Evolutionary conservation across 1,284 basidiomycete genomes (phyloP).

Genomic region (Cutaneotrichosporon dermatis): DNA sequence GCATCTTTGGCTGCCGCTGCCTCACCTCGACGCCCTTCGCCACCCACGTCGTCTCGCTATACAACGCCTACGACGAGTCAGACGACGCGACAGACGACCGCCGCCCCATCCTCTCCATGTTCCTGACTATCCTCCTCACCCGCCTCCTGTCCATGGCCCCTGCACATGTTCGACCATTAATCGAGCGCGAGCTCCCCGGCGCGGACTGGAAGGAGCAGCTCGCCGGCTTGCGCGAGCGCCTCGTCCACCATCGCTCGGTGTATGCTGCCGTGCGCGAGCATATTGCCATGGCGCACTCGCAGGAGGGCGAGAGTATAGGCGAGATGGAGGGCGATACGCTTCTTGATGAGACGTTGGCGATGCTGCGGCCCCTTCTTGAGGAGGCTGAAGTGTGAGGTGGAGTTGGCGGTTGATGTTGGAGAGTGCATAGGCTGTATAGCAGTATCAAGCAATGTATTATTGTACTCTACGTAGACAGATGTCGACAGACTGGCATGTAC

Average conservation of each 20-base stretch:
- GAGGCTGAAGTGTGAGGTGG: not conserved
- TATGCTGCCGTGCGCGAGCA: not conserved
- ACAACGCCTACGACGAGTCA: not conserved
- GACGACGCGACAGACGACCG: not conserved
- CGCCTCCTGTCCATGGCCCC: conserved; percentile 1
- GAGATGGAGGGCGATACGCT: not conserved
- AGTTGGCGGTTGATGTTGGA: too few species aligned
- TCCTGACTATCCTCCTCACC: conserved; percentile 13
- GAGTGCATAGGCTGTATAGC: too few species aligned
- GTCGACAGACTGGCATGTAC: too few species aligned
- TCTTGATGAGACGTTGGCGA: not conserved
- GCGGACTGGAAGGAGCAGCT: not conserved
- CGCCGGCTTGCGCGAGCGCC: not conserved
- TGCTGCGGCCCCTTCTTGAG: not conserved
- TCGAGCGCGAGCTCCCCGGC: conserved; percentile 7
- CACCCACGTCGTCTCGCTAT: conserved; percentile 4
- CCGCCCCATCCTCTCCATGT: conserved; percentile 5
- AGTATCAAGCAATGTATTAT: too few species aligned
- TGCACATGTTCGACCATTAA: not conserved
- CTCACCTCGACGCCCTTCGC: not conserved
- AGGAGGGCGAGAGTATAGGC: not conserved
- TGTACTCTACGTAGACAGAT: too few species aligned
- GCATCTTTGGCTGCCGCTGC: conserved; percentile 11
- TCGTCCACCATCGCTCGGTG: not conserved
- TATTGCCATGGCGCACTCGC: not conserved